phyloP scores from a whole-genome alignment of 1,139 yeast species.

The Eremothecium coryli region DNA sequence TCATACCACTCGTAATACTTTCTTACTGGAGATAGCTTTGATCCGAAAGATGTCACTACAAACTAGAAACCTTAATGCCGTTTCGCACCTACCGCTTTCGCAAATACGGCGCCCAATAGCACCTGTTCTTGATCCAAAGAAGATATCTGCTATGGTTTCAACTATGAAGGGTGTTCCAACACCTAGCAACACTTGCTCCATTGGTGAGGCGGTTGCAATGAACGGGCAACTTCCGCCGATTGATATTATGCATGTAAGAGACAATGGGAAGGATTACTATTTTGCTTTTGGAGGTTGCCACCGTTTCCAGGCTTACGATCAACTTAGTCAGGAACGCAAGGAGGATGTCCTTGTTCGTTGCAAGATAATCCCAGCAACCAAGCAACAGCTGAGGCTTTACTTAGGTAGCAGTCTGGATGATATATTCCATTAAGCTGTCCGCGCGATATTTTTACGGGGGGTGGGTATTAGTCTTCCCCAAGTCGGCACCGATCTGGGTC shows the following conservation, averaged over 20 bases:
- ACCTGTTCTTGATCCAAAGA: constrained; percentile 64
- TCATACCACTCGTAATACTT: too few relatives aligned
- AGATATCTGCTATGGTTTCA: constrained; percentile 71
- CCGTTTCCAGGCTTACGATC: constrained; percentile 69
- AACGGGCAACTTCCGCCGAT: constrained; percentile 64
- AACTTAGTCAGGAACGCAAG: constrained; percentile 35
- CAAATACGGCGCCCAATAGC: constrained; percentile 72
- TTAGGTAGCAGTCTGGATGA: constrained; percentile 58
- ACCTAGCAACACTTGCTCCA: constrained; percentile 53
- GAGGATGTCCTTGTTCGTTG: constrained; percentile 43
- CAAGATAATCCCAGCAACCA: constrained; percentile 59
- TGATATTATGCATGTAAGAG: constrained; percentile 57
- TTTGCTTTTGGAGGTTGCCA: constrained; percentile 87
- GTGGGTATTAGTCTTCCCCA: constrained; percentile 2
- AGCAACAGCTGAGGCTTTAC: constrained; percentile 49
- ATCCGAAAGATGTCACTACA: constrained; percentile 48
- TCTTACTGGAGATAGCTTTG: too few relatives aligned
- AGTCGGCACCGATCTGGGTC: constrained; percentile 4
- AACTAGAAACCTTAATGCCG: constrained; percentile 37
- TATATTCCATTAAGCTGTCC: constrained; percentile 33
- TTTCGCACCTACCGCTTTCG: constrained; percentile 51
- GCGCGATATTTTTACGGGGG: too few relatives aligned
- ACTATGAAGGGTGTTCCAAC: constrained; percentile 57
- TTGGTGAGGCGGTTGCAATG: constrained; percentile 36
- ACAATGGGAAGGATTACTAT: constrained; percentile 47